These are phyloP conservation scores for Xanthoconium stramineum DNA, from an alignment of 768 basidiomycete species.

Conservation along the genomic window DNA sequence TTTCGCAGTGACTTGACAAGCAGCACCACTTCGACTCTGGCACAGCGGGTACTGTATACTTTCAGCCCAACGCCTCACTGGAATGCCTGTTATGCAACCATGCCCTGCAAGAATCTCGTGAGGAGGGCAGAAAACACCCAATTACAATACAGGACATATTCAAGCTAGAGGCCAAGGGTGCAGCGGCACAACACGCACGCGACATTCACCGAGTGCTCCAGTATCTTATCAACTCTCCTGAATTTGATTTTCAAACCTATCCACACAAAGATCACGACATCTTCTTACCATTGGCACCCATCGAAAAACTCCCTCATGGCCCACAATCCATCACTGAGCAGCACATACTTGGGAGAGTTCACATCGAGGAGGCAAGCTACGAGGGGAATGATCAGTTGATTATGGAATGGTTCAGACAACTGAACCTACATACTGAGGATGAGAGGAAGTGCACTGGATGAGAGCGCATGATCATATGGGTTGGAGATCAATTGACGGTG, in stretches of 20 bases:
- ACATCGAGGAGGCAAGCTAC: conserved; percentile 40
- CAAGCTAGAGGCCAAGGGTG: conserved; percentile 8
- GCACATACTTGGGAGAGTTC: conserved; percentile 34
- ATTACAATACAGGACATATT: conserved; percentile 18
- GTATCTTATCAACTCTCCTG: conserved; percentile 26
- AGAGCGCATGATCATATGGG: conserved; percentile 30
- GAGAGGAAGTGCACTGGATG: conserved; percentile 20
- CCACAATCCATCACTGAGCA: conserved; percentile 29
- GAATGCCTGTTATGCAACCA: conserved; percentile 17
- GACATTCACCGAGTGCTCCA: conserved; percentile 22
- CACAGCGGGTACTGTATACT: conserved; percentile 32
- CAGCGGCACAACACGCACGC: fast-evolving
- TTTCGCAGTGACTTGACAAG: conserved; percentile 38
- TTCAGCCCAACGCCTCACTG: conserved; percentile 24
- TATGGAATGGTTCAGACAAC: conserved; percentile 4
- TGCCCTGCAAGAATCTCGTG: conserved; percentile 18
- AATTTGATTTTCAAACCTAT: conserved; percentile 32
- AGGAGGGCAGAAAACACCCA: background rate
- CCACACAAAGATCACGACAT: conserved; percentile 4
- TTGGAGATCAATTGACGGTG: conserved; percentile 39
- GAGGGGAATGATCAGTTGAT: conserved; percentile 33
- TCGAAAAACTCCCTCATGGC: conserved; percentile 28
- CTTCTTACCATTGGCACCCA: conserved; percentile 19
- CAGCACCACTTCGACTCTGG: conserved; percentile 35
- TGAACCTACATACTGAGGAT: conserved; percentile 14